Base-by-base conservation (phyloP, 495 filamentous ascomycete genomes). In the Lineolata rhizophorae region DNA sequence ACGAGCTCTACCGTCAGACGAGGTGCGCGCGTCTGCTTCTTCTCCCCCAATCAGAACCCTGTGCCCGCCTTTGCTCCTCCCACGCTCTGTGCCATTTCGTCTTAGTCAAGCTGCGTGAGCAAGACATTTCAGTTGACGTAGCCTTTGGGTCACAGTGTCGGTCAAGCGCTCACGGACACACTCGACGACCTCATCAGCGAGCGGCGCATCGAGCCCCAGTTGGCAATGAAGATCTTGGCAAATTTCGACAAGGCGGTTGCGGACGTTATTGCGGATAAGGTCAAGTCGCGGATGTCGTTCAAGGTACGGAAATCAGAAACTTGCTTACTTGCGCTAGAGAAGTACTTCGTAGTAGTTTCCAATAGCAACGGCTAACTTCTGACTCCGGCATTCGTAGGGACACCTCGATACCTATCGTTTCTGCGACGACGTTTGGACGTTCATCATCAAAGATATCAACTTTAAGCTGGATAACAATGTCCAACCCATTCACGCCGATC, bases 341-440 rank as follows among this genome's bases (percentile, higher is more conserved):
- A 25, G 22, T 25, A n/a, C 22, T 6, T n/a, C 22, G 22, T 6
- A 6, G 22, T 25, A 25, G 6, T 6, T 25, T n/a, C 6, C n/a
- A 6, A n/a, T 25, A 6, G 22, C 6, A 30, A 34, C 31, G n/a
- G 21, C 14, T 36, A 17, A 25, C n/a, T 6, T 6, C 6, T n/a
- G 6, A n/a, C 22, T n/a, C n/a, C n/a, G n/a, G n/a, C n/a, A n/a
- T 30, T 3, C 30, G 4, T 46, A 97, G 87, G 90, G 87, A 18
- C 84, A 90, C 42, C 72, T 99, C 29, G 87, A 99, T 52, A 99
- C 90, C 18, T 99, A 99, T 61, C 81, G 90, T 43, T 99, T 95
- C 65, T 99, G 90, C 61, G 90, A 99, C 55, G 90, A 99, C 59
- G 90, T 99, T 33, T 99, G 90, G 90, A 99, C 90, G 1, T 99